phyloP scores from a whole-genome alignment of 2,329 filamentous ascomycete genomes.

The Fonsecaea erecta region DNA sequence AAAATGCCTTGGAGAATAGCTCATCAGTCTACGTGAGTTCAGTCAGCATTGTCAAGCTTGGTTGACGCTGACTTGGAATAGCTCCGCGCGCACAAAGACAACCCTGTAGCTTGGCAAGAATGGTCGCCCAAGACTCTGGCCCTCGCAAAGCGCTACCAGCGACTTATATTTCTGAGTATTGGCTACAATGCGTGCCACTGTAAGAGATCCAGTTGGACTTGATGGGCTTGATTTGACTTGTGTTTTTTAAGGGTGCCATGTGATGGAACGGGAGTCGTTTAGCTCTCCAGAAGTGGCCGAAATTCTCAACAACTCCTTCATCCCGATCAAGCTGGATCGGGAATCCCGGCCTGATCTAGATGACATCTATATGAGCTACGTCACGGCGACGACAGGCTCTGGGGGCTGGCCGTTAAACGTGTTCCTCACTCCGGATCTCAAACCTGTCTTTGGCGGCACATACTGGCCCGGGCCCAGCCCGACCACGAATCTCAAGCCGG shows the following conservation, averaged over 20 bases:
- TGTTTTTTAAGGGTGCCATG: constrained; percentile 70
- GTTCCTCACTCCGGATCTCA: constrained; percentile 90
- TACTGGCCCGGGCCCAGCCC: constrained; percentile 84
- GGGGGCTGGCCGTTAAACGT: constrained; percentile 96
- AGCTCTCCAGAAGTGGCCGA: constrained; percentile 78
- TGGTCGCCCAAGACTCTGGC: constrained; percentile 78
- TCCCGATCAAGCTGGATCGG: constrained; percentile 90
- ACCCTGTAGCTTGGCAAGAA: constrained; percentile 89
- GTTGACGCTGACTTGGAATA: constrained; percentile 38
- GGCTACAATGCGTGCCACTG: constrained; percentile 96
- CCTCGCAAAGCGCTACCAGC: constrained; percentile 79
- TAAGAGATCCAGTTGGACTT: constrained; percentile 51
- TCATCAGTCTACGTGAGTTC: constrained; percentile 67
- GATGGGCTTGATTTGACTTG: constrained; percentile 9
- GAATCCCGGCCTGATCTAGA: constrained; percentile 95
- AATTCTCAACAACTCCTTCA: constrained; percentile 82
- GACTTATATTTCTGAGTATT: constrained; percentile 89
- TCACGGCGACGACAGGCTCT: constrained; percentile 85
- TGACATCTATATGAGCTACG: constrained; percentile 97
- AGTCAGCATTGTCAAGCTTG: not conserved
- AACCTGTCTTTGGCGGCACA: constrained; percentile 93
- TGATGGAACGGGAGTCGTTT: constrained; percentile 93
- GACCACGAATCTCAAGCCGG: constrained; percentile 53
- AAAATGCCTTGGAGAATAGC: constrained; percentile 44
- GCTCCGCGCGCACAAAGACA: constrained; percentile 75